These are phyloP conservation scores for Aspergillus homomorphus DNA, from an alignment of 495 filamentous ascomycete species.

Conservation along the genomic window DNA sequence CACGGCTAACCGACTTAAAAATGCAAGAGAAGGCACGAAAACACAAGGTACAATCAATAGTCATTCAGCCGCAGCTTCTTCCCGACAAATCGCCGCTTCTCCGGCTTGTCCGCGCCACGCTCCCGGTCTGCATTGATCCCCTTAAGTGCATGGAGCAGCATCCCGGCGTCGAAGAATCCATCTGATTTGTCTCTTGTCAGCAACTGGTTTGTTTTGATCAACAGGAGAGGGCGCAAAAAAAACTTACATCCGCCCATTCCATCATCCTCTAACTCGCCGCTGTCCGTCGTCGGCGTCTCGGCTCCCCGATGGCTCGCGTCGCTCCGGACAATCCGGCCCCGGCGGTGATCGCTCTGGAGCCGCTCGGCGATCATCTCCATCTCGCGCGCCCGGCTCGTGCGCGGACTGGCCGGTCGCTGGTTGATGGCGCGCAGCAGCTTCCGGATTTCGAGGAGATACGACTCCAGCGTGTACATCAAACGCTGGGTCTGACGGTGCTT, in stretches of 20 bases:
- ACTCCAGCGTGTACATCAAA: conserved; percentile 84
- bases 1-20: neutral
- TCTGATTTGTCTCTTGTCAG: conserved; percentile 51
- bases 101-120: conserved; percentile 39
- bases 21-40: neutral
- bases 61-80: conserved; percentile 76
- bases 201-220: conserved; percentile 13
- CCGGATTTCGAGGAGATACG: conserved; percentile 84
- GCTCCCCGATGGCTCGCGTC: conserved; percentile 38
- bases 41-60: conserved; percentile 44
- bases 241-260: conserved; percentile 88
- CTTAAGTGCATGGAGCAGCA: conserved; percentile 85
- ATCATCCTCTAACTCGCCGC: conserved; percentile 77
- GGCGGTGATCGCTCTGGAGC: conserved; percentile 38
- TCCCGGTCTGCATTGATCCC: conserved; percentile 53
- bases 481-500: conserved; percentile 92
- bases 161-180: conserved; percentile 94
- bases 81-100: conserved; percentile 63
- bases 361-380: conserved; percentile 54
- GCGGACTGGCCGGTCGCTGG: conserved; percentile 50
- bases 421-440: conserved; percentile 71
- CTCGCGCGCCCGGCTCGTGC: conserved; percentile 63
- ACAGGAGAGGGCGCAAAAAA: conserved; percentile 12
- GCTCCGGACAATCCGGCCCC: conserved; percentile 45
- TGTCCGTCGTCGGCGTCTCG: conserved; percentile 55